Evolutionary conservation across 306 rosid genomes (phyloP).

Genomic region (Astragalus glycyphyllos): DNA sequence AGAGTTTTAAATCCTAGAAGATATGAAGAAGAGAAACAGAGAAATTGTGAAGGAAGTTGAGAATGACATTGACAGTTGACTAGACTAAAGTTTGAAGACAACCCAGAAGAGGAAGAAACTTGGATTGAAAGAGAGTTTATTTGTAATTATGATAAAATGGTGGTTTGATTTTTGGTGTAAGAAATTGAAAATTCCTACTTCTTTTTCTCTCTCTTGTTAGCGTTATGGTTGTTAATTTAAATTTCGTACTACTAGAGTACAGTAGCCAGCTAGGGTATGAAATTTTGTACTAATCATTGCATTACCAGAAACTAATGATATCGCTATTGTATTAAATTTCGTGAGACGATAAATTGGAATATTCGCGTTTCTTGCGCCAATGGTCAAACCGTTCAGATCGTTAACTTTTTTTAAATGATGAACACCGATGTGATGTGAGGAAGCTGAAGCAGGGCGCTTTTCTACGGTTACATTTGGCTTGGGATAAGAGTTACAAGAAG

Average conservation of each 20-base stretch:
- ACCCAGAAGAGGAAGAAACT: conserved; percentile 61
- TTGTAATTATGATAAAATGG: too few relatives aligned
- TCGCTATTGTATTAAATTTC: not conserved
- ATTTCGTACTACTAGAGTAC: not conserved
- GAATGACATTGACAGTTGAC: conserved; percentile 51
- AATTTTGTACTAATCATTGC: conserved; percentile 37
- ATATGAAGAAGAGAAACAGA: conserved; percentile 46
- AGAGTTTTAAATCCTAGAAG: conserved; percentile 47
- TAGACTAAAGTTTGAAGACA: conserved; percentile 40
- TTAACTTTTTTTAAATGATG: too few relatives aligned
- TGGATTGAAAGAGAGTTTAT: conserved; percentile 85
- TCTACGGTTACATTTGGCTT: too few relatives aligned
- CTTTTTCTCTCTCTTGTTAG: too few relatives aligned
- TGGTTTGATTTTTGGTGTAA: not conserved
- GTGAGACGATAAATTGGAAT: conserved; percentile 17
- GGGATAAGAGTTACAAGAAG: too few relatives aligned
- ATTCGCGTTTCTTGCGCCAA: conserved; percentile 25
- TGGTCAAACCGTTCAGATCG: not conserved
- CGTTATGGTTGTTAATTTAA: too few relatives aligned
- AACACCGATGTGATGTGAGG: too few relatives aligned
- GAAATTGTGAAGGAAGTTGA: conserved; percentile 7
- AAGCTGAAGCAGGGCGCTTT: too few relatives aligned
- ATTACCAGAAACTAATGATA: conserved; percentile 21
- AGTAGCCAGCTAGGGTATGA: not conserved
- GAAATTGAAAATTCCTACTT: not conserved